Evolutionary conservation across 164 flowering plant genomes (phyloP).

Genomic region (Vitis cinerea): DNA sequence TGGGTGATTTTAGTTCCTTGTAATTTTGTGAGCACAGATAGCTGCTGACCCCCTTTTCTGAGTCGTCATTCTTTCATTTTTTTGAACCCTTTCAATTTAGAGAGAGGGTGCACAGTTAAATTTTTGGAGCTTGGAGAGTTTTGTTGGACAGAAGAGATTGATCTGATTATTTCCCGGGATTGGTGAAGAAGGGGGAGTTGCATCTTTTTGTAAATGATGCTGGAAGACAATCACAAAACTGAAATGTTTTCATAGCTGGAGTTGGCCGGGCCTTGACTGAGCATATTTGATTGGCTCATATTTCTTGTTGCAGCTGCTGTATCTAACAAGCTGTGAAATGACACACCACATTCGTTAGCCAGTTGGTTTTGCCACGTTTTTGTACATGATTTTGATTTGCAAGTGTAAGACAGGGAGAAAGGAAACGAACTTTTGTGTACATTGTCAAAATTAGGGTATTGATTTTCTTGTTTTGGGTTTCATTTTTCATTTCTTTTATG

Average conservation of each 20-base stretch:
- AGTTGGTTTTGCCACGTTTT: conserved; percentile 12
- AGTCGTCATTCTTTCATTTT: conserved; percentile 38
- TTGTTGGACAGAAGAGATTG: conserved; percentile 7
- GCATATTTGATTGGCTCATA: conserved; percentile 1
- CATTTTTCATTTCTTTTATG: not conserved
- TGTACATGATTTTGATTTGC: conserved; percentile 14
- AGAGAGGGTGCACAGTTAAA: conserved; percentile 20
- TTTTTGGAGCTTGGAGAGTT: conserved; percentile 19
- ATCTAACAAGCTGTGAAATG: conserved; percentile 32
- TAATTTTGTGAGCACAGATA: conserved; percentile 14
- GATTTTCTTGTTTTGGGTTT: not conserved
- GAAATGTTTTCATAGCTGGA: conserved; percentile 2
- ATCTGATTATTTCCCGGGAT: conserved; percentile 23
- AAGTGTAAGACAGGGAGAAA: conserved; percentile 1
- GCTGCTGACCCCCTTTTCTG: conserved; percentile 28
- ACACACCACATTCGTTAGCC: conserved; percentile 14
- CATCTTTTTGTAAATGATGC: conserved; percentile 18
- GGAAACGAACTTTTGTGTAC: conserved; percentile 22
- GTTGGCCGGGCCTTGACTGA: conserved; percentile 20
- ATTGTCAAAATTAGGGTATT: conserved; percentile 13
- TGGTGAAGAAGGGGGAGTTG: conserved; percentile 4
- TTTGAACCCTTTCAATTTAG: conserved; percentile 16
- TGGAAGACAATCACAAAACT: conserved; percentile 1
- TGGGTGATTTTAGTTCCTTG: conserved; percentile 9
- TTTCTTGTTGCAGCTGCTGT: conserved; percentile 27